Evolutionary conservation across 2,329 filamentous ascomycete genomes (phyloP).

Genomic region (Penicillium paneum): DNA sequence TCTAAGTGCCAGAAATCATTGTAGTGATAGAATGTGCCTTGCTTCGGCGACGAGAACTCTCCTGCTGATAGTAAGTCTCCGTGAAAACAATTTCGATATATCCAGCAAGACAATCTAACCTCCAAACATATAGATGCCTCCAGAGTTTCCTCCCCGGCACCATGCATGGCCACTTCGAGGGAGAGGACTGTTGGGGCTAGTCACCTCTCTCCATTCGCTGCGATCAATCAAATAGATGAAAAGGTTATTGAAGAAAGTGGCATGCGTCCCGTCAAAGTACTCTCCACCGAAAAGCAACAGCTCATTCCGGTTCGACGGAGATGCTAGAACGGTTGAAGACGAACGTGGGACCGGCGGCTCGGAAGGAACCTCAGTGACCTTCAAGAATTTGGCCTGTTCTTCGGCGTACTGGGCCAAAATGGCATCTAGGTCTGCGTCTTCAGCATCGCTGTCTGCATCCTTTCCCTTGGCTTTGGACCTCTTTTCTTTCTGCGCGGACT

Average conservation of each 20-base stretch:
- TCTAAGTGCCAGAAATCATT: conserved; percentile 97
- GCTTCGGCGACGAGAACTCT: conserved; percentile 94
- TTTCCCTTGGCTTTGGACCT: conserved; percentile 67
- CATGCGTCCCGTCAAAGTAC: conserved; percentile 88
- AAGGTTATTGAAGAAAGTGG: conserved; percentile 66
- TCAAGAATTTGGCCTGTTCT: conserved; percentile 89
- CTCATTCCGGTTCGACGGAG: conserved; percentile 81
- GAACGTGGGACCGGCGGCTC: conserved; percentile 73
- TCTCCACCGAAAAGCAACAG: conserved; percentile 91
- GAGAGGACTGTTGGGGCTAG: conserved; percentile 84
- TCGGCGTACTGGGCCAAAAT: conserved; percentile 91
- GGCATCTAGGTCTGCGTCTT: conserved; percentile 88
- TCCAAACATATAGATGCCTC: conserved; percentile 86
- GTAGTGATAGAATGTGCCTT: conserved; percentile 98
- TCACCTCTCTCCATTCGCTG: conserved; percentile 88
- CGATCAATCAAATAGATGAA: conserved; percentile 71
- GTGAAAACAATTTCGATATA: background rate
- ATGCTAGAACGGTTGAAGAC: conserved; percentile 78
- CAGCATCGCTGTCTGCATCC: conserved; percentile 79
- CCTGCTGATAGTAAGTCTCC: conserved; percentile 39
- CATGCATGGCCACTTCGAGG: conserved; percentile 92
- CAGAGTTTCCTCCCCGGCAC: conserved; percentile 82
- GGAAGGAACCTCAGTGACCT: conserved; percentile 77
- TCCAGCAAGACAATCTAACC: conserved; percentile 41
- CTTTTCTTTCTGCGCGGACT: conserved; percentile 71